phyloP scores from a whole-genome alignment of 2,329 filamentous ascomycete species.

The Monosporascus sp. region DNA sequence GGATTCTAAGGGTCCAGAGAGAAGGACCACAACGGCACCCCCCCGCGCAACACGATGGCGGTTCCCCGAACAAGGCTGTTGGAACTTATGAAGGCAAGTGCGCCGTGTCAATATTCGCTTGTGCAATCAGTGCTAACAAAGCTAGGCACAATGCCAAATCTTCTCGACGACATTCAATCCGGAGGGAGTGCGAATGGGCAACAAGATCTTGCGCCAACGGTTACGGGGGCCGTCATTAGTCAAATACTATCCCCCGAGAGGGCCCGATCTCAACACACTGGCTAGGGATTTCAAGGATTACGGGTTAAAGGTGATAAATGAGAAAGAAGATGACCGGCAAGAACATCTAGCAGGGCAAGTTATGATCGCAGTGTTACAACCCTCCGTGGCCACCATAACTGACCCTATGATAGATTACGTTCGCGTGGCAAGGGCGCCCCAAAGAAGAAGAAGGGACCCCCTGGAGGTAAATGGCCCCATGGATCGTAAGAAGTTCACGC shows the following conservation, averaged over 20 bases:
- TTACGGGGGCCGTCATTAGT: slow-evolving; percentile 77
- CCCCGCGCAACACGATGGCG: slow-evolving; percentile 46
- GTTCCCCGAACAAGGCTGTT: slow-evolving; percentile 57
- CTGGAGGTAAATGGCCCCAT: slow-evolving; percentile 10
- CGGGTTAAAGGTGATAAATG: slow-evolving; percentile 64
- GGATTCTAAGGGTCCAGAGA: not conserved
- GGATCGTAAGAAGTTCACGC: no score
- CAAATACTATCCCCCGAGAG: slow-evolving; percentile 79
- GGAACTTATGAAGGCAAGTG: slow-evolving; percentile 71
- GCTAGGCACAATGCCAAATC: slow-evolving; percentile 80
- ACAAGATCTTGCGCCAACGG: slow-evolving; percentile 86
- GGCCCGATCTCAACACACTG: slow-evolving; percentile 56
- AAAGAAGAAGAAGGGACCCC: slow-evolving; percentile 71
- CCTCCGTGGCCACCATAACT: slow-evolving; percentile 18
- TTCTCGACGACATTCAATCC: slow-evolving; percentile 93
- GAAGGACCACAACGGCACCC: slow-evolving; percentile 4
- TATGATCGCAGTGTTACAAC: slow-evolving; percentile 1
- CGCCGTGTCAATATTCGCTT: not conserved
- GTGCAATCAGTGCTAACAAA: slow-evolving; percentile 7
- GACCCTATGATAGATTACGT: slow-evolving; percentile 53
- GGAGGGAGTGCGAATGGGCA: slow-evolving; percentile 72
- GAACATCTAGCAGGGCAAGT: slow-evolving; percentile 65
- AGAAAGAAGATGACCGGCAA: slow-evolving; percentile 72
- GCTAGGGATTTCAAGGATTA: slow-evolving; percentile 69
- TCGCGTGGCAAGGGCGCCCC: slow-evolving; percentile 80